Conservation (phyloP, 441 rosid species). For the Brassica balearica region DNA sequence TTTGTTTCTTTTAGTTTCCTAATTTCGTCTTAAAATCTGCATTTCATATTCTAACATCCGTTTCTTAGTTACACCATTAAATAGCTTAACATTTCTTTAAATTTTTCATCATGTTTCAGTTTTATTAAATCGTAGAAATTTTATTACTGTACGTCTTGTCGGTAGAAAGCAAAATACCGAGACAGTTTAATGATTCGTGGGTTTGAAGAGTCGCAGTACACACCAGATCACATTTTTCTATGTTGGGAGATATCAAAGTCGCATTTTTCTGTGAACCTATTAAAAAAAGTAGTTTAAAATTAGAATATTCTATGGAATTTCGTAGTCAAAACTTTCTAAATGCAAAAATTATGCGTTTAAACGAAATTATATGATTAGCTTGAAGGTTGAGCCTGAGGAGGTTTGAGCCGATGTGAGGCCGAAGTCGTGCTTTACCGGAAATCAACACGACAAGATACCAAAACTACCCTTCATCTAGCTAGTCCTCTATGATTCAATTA, state of each 20-base stretch:
- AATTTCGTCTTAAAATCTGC: not conserved
- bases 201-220: constrained; percentile 1
- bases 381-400: not conserved
- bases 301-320: constrained; percentile 4
- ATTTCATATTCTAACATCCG: not conserved
- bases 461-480: constrained; percentile 7
- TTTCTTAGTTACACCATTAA: not conserved
- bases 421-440: constrained; percentile 8
- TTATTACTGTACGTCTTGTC: not conserved
- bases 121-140: no score
- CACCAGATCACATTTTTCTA: not conserved
- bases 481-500: not conserved
- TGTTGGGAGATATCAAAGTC: not conserved
- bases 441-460: not conserved
- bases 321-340: not conserved
- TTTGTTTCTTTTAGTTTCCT: not conserved
- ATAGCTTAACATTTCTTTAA: not conserved
- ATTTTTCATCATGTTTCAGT: not conserved
- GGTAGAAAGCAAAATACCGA: not conserved
- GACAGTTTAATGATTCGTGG: not conserved
- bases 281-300: not conserved
- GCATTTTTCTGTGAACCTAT: not conserved
- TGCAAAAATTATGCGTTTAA: not conserved
- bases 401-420: constrained; percentile 17
- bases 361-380: not conserved